Evolutionary conservation across 2,329 filamentous ascomycete genomes (phyloP), one percentile per base, ranked within the genome.

Genomic region (Claviceps capensis): DNA sequence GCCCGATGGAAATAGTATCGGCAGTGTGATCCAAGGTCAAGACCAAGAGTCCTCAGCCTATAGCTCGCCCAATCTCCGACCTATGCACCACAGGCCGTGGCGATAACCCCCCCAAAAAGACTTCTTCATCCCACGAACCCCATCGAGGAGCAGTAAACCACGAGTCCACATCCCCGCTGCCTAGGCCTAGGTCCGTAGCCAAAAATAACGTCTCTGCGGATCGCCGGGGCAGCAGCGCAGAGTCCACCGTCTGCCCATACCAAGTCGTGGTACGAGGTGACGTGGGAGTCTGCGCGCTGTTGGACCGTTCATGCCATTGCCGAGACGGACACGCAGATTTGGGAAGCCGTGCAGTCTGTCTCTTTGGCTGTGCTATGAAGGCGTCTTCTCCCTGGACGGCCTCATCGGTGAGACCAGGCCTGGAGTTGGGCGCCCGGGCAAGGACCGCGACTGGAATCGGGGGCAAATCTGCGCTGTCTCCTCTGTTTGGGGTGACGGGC

Each of bases 401-500:
- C 58, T 82, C 78, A 55, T 83, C 80, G 2, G 81, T 83, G 5
- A 84, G 70, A 16, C 81, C 81, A 1, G 72, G 72, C 19, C 80
- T 70, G n/a, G 80, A 71, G 58, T 83, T 83, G 13, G 81, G 80
- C 6, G 81, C 81, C 47, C 74, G 70, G 13, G 79, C 79, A 30
- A 80, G 67, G 9, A 81, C 72, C 1, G 78, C 73, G 2, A 75
- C 68, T 23, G 68, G 65, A 1, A 75, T 74, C 7, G 72, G 48
- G 41, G 76, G 74, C 47, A 74, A 60, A 58, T 71, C 74, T 47
- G 73, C 60, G 59, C 72, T 74, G 52, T 65, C 65, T 58, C 54
- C 65, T 60, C 30, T 62, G 56, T 30, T 65, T 67, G 47, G 69
- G 22, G 16, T 34, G 0, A 11, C 11, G 30, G 30, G 63, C 2